Evolutionary conservation across 192 early-diverging fungal species (phyloP).

Genomic region (Tieghemiomyces parasiticus): DNA sequence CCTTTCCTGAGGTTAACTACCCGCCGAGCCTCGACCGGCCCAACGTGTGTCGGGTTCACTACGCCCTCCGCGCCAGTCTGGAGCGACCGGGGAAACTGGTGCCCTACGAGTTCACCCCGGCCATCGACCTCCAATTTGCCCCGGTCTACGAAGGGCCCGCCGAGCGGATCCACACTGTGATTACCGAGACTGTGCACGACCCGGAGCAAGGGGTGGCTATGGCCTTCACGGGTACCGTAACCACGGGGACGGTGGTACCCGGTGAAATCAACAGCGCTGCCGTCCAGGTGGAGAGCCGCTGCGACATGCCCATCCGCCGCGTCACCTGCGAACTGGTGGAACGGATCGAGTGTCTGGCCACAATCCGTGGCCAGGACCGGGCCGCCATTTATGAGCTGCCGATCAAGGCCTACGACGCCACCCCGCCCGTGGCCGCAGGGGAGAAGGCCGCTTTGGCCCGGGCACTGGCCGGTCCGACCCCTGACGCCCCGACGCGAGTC

Average conservation of each 20-base stretch:
- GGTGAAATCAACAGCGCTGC: conserved; percentile 6
- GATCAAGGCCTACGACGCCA: background rate
- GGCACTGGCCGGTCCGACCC: no score
- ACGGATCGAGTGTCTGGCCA: background rate
- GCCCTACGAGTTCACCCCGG: background rate
- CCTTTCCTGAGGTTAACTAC: conserved; percentile 7
- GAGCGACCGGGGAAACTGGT: conserved; percentile 4
- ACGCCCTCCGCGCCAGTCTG: background rate
- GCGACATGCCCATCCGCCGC: background rate
- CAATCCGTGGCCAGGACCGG: conserved; percentile 6
- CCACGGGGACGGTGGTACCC: background rate
- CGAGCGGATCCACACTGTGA: no score
- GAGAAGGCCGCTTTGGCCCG: no score
- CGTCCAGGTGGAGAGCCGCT: background rate
- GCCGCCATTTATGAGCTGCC: background rate
- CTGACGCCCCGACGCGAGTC: background rate
- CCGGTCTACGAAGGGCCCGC: background rate
- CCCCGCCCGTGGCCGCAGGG: background rate
- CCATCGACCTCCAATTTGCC: background rate
- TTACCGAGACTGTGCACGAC: background rate
- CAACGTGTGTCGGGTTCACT: background rate
- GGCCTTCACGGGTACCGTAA: conserved; percentile 8
- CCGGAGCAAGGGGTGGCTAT: background rate
- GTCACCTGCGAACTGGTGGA: conserved; percentile 2
- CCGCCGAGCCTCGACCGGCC: conserved; percentile 4